phyloP scores from a whole-genome alignment of 495 filamentous ascomycete genomes.

The Hypoxylon fragiforme region DNA sequence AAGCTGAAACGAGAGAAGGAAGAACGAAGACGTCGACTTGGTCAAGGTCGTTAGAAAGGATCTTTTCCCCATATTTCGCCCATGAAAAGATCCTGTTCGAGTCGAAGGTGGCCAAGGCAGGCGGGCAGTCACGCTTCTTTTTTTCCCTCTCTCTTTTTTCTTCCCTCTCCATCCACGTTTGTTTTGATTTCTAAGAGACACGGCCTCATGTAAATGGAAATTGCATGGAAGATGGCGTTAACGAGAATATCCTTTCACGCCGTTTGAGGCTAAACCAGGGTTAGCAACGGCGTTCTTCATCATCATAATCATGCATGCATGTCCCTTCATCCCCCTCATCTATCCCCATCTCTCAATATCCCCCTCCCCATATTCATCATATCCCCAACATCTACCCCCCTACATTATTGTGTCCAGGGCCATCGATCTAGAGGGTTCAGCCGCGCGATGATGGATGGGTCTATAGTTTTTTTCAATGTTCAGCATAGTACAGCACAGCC shows the following conservation, averaged over 20 bases:
- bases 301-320: slow-evolving; percentile 10
- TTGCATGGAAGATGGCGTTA: slow-evolving; percentile 34
- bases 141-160: background rate
- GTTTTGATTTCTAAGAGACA: background rate
- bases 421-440: no score
- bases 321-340: background rate
- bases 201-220: slow-evolving; percentile 31
- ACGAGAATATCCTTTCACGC: background rate
- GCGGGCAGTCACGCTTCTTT: no score
- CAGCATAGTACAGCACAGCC: no score
- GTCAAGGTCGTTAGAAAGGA: slow-evolving; percentile 28
- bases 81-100: background rate
- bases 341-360: no score
- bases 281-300: slow-evolving; percentile 24
- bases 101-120: background rate
- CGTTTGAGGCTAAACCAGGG: slow-evolving; percentile 7
- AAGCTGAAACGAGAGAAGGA: slow-evolving; percentile 52
- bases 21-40: slow-evolving; percentile 41
- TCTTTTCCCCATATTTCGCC: slow-evolving; percentile 1
- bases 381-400: no score
- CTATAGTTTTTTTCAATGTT: no score
- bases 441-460: no score
- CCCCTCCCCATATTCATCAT: no score
- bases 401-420: no score
- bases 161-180: slow-evolving; percentile 1